phyloP scores from a whole-genome alignment of 2,329 filamentous ascomycete species.

The Penicillium sp. region DNA sequence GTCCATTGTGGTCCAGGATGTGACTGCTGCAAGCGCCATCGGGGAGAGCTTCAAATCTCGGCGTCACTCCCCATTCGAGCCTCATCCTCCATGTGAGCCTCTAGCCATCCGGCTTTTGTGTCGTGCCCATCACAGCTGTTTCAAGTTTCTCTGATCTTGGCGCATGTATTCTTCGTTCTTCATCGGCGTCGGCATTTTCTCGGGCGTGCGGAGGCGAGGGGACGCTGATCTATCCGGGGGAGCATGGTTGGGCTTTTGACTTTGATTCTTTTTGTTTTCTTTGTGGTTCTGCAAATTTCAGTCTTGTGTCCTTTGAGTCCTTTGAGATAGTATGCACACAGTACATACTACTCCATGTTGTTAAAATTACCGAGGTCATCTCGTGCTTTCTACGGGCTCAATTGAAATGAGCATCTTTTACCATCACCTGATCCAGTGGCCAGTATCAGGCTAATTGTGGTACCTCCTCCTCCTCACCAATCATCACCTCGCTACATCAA shows the following conservation, averaged over 20 bases:
- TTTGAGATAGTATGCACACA: too few relatives aligned
- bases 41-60: not conserved
- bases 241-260: not conserved
- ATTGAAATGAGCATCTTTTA: not conserved
- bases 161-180: not conserved
- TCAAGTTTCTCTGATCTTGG: not conserved
- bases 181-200: not conserved
- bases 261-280: not conserved
- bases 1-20: conserved; percentile 2
- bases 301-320: not conserved
- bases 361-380: not conserved
- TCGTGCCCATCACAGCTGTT: too few relatives aligned
- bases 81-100: not conserved
- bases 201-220: not conserved
- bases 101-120: too few relatives aligned
- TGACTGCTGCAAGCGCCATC: conserved; percentile 5
- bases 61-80: not conserved
- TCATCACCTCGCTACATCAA: too few relatives aligned
- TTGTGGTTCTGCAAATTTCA: not conserved
- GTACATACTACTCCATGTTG: too few relatives aligned
- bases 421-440: too few relatives aligned
- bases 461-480: not conserved
- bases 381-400: not conserved
- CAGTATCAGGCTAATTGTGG: too few relatives aligned
- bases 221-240: not conserved